A percentile compares a stretch with the other conserved stretches of the same genome.
phyloP scores from a whole-genome alignment of 345 rosid species.

The Moringa oleifera region DNA sequence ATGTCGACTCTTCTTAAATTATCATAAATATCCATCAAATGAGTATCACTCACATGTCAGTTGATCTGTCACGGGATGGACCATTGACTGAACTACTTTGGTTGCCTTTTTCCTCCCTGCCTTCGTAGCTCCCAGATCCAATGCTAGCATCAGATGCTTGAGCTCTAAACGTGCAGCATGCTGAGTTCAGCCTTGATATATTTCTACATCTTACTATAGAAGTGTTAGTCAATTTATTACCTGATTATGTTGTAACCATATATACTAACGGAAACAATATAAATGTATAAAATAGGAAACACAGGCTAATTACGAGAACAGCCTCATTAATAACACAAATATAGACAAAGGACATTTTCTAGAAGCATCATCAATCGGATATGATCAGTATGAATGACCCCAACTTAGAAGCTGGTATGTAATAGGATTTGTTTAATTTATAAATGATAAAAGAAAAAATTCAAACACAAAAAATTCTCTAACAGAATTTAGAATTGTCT shows the following conservation, averaged over 20 bases:
- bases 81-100: conserved; percentile 31
- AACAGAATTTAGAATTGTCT: background rate
- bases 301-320: background rate
- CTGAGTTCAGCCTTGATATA: conserved; percentile 30
- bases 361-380: background rate
- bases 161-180: conserved; percentile 33
- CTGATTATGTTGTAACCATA: background rate
- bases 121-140: conserved; percentile 68
- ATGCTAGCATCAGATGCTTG: conserved; percentile 58
- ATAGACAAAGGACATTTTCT: background rate
- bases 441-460: too few relatives aligned
- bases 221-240: conserved; percentile 16
- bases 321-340: background rate
- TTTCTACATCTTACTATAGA: conserved; percentile 69
- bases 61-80: conserved; percentile 35
- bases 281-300: background rate
- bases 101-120: conserved; percentile 42
- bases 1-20: too few relatives aligned
- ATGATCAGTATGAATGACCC: background rate
- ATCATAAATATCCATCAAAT: background rate
- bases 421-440: too few relatives aligned
- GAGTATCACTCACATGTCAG: conserved; percentile 49
- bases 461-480: too few relatives aligned
- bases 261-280: background rate
- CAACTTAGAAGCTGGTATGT: background rate